Percentiles rank a stretch among this genome's conserved stretches.
Conservation (phyloP, 2,329 filamentous ascomycete species). For the Colletotrichum higginsianum region DNA sequence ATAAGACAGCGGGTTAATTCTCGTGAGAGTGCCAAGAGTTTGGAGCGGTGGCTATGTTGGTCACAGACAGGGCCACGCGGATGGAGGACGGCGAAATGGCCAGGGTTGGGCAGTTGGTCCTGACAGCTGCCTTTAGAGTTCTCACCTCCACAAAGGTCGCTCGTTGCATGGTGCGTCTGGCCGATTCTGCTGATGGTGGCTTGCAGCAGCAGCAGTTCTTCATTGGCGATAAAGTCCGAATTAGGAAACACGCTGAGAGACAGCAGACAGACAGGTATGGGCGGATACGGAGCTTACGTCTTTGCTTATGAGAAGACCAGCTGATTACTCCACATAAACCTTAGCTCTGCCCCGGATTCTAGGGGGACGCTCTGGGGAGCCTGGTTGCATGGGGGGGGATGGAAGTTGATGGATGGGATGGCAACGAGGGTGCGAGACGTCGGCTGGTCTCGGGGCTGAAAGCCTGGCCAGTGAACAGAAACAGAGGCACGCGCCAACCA, state of each 20-base stretch:
- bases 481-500: conserved; percentile 22
- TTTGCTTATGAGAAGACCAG: background rate
- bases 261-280: background rate
- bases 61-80: conserved; percentile 13
- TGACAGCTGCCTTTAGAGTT: conserved; percentile 1
- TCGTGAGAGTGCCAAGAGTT: background rate
- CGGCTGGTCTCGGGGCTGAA: conserved; percentile 12
- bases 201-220: background rate
- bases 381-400: background rate
- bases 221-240: background rate
- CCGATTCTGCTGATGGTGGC: background rate
- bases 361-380: too few relatives aligned
- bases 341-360: background rate
- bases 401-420: conserved; percentile 1
- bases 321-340: background rate
- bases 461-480: conserved; percentile 22
- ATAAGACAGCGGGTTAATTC: background rate
- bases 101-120: background rate
- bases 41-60: conserved; percentile 14
- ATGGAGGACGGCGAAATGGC: background rate
- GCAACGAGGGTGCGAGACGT: conserved; percentile 14
- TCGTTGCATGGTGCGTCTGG: background rate
- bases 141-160: conserved; percentile 11
- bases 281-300: background rate
- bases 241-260: background rate